Evolutionary conservation across 1,284 basidiomycete genomes (phyloP).

Genomic region (Athelia sp.): DNA sequence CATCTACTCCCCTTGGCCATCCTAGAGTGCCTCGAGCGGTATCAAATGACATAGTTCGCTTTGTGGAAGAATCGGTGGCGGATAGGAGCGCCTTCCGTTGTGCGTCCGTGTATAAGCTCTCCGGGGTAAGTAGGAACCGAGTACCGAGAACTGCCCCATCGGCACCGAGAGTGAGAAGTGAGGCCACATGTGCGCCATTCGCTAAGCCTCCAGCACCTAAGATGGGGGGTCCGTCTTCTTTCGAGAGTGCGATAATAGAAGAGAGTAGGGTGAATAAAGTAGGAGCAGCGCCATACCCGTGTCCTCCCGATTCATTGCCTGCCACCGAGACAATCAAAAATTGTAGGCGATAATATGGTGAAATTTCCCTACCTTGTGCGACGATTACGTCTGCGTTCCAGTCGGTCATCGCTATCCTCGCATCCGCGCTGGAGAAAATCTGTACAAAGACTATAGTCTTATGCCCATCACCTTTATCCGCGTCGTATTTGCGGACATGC

Average conservation of each 20-base stretch:
- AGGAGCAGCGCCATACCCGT: conserved; percentile 52
- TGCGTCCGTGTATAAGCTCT: conserved; percentile 51
- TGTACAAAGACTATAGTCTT: conserved; percentile 60
- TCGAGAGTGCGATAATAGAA: conserved; percentile 42
- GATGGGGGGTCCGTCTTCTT: conserved; percentile 42
- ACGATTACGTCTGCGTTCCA: conserved; percentile 70
- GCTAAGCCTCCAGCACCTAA: conserved; percentile 60
- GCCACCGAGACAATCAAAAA: conserved; percentile 6
- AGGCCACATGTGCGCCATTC: conserved; percentile 58
- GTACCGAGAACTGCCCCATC: conserved; percentile 67
- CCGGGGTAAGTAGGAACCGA: conserved; percentile 64
- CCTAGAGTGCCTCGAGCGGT: conserved; percentile 49
- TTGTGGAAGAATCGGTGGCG: conserved; percentile 44
- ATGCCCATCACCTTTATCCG: conserved; percentile 26
- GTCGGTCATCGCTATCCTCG: conserved; percentile 45
- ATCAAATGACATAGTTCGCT: conserved; percentile 67
- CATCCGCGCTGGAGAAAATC: conserved; percentile 54
- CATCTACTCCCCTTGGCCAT: conserved; percentile 68
- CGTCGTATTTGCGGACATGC: conserved; percentile 49
- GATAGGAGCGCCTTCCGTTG: conserved; percentile 53
- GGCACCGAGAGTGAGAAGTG: conserved; percentile 59
- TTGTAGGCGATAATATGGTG: conserved; percentile 7
- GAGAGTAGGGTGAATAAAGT: conserved; percentile 57
- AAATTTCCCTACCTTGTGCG: conserved; percentile 55
- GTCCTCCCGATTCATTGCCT: conserved; percentile 76